Base-by-base conservation (phyloP, 495 filamentous ascomycete species). In the Trichoderma virens region DNA sequence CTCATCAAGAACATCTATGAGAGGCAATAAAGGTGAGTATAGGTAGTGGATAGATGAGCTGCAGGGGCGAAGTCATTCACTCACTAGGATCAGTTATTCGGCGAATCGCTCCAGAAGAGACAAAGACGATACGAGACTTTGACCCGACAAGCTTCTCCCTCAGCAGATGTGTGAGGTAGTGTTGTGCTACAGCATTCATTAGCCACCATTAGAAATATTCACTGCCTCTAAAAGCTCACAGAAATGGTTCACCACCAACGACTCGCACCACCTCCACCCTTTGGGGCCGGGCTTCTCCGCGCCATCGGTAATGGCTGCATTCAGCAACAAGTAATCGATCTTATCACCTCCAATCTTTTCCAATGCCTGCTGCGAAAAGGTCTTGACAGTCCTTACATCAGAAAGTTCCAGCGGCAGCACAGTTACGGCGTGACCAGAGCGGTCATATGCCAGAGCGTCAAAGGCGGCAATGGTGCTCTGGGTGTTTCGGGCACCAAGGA, bases 301-400 rank as follows among this genome's bases (percentile, higher is more conserved):
- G 13, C 59, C 66, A 14, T 68, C 68, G 3, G 60, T 59, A 30
- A 72, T 69, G 30, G 63, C 78, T 1, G 77, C 78, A 63, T 78
- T 79, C 59, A 81, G 68, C 38, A 81, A 20, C 28, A 81, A 61
- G 62, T 77, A 79, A 32, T 80, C 77, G 32, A 81, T 51, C 62
- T 65, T 67, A 0, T 67, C 71, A 20, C 66, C 54, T 35, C 70
- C 85, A 20, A 81, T 31, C 43, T 71, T 70, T 2, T 70, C 63
- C 23, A 78, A 69, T 27, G 71, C 65, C 62, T 73, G 64, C 45
- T 71, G 68, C 0, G 78, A 72, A 64, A 80, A 81, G 5, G 68
- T 65, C 67, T 73, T 74, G 59, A 76, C 73, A 0, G 64, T 68
- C 16, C 66, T 68, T 3, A 79, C 67, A 34, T 76, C 71, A 0